Percentiles rank a stretch among this genome's conserved stretches.
Conservation (phyloP, 106 monocot species). For the Hemerocallis citrina region DNA sequence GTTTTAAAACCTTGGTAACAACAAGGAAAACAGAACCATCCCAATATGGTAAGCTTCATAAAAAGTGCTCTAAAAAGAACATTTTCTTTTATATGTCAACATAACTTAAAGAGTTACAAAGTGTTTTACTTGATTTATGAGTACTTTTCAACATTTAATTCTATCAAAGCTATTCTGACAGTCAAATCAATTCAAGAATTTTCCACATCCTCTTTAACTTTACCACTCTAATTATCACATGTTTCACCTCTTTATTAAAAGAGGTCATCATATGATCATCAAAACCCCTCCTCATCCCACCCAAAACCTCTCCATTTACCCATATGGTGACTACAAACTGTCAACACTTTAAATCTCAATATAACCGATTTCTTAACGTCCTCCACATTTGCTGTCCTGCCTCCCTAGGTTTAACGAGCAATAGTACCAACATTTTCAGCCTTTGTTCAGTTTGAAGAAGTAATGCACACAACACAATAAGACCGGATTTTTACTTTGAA, state of each 20-base stretch:
- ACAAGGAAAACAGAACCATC: too few species aligned
- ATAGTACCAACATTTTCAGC: background rate
- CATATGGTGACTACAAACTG: background rate
- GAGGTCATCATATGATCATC: background rate
- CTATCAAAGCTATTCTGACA: background rate
- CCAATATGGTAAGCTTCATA: too few species aligned
- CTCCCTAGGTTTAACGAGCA: background rate
- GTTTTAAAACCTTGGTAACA: too few species aligned
- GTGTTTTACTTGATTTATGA: too few species aligned
- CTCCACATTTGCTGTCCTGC: background rate
- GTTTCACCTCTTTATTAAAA: background rate
- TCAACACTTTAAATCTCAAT: background rate
- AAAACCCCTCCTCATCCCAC: background rate
- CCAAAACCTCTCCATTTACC: background rate
- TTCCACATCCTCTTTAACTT: background rate
- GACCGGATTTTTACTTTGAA: background rate
- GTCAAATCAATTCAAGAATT: background rate
- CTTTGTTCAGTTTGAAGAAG: background rate
- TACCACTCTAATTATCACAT: background rate
- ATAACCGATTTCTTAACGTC: background rate
- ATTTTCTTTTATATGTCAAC: too few species aligned
- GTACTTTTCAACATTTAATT: background rate
- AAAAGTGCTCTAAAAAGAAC: too few species aligned
- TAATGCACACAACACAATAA: background rate
- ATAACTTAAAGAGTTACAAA: too few species aligned